These are phyloP conservation scores for Dothistroma septosporum DNA, from an alignment of 2,329 filamentous ascomycete genomes.

Conservation along the genomic window DNA sequence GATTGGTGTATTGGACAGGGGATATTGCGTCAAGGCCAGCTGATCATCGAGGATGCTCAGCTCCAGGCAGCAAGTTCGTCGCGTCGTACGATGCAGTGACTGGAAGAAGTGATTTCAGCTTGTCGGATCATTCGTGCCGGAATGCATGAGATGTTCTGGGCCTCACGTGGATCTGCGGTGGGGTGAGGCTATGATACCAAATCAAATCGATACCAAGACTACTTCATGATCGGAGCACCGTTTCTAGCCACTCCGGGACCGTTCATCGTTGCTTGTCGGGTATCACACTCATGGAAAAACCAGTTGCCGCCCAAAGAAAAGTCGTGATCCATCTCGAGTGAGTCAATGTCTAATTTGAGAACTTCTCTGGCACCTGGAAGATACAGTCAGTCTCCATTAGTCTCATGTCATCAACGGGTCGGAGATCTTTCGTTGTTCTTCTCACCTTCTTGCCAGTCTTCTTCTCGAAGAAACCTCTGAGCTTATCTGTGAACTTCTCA, in stretches of 20 bases:
- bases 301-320: background rate
- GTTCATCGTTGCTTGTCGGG: background rate
- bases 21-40: background rate
- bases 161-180: background rate
- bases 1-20: background rate
- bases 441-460: constrained; percentile 11
- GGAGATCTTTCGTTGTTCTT: background rate
- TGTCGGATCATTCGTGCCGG: background rate
- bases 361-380: background rate
- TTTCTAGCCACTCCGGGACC: background rate
- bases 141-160: background rate
- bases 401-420: background rate
- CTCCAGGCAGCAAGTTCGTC: background rate
- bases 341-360: background rate
- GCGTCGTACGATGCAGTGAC: background rate
- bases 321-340: background rate
- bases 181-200: background rate
- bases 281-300: background rate
- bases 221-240: background rate
- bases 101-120: background rate
- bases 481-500: constrained; percentile 29
- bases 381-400: background rate
- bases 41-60: background rate
- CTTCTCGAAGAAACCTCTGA: constrained; percentile 5
- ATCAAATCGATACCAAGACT: background rate